phyloP scores from a whole-genome alignment of 495 filamentous ascomycete species.

The Friedmanniomyces simplex region DNA sequence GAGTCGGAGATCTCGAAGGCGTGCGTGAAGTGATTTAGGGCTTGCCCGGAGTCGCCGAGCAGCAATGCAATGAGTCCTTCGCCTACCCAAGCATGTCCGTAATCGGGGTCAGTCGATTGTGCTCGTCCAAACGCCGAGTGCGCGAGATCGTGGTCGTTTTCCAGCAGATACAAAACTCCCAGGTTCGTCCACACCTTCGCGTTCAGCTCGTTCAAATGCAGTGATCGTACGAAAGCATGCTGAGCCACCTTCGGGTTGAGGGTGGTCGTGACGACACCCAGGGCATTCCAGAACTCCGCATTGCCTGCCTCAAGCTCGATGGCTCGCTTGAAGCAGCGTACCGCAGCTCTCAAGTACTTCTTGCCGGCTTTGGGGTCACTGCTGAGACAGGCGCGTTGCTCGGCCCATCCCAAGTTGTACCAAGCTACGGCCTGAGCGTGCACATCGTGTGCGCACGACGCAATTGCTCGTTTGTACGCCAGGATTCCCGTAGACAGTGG shows the following conservation, averaged over 20 bases:
- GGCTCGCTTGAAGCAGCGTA: slow-evolving; percentile 89
- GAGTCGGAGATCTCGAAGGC: slow-evolving; percentile 84
- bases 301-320: slow-evolving; percentile 95
- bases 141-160: slow-evolving; percentile 71
- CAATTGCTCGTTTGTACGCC: slow-evolving; percentile 76
- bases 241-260: slow-evolving; percentile 83
- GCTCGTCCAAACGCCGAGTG: slow-evolving; percentile 82
- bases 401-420: slow-evolving; percentile 93
- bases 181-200: slow-evolving; percentile 83
- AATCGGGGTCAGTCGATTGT: slow-evolving; percentile 89
- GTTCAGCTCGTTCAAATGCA: slow-evolving; percentile 83
- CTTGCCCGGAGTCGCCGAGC: slow-evolving; percentile 62
- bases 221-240: slow-evolving; percentile 83
- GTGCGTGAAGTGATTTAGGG: slow-evolving; percentile 79
- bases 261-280: slow-evolving; percentile 77
- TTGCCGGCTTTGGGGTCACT: slow-evolving; percentile 37
- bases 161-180: slow-evolving; percentile 71
- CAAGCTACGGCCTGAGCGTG: slow-evolving; percentile 93
- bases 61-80: slow-evolving; percentile 76
- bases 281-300: slow-evolving; percentile 93
- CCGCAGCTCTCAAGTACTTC: slow-evolving; percentile 66
- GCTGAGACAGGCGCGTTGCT: slow-evolving; percentile 67
- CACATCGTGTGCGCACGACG: slow-evolving; percentile 57
- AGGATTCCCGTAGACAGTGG: slow-evolving; percentile 42
- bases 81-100: slow-evolving; percentile 84